phyloP scores from a whole-genome alignment of 495 filamentous ascomycete species.

The Viridothelium virens region DNA sequence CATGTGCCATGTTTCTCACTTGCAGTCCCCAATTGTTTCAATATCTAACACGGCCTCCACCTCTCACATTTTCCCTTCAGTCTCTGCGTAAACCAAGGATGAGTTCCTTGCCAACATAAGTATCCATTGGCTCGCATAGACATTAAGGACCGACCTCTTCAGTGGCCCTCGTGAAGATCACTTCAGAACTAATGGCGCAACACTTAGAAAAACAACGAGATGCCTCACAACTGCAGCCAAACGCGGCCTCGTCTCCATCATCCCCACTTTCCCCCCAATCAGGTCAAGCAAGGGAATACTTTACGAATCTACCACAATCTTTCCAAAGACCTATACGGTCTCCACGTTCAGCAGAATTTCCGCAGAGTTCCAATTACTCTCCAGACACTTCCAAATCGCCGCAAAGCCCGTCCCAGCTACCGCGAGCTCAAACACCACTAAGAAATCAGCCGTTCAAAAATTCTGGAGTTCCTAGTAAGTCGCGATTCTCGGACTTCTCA shows the following conservation, averaged over 20 bases:
- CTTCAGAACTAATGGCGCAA: neutral
- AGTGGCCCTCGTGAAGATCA: neutral
- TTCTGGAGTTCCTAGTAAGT: neutral
- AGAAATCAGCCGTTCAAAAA: neutral
- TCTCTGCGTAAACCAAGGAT: neutral
- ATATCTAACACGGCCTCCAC: neutral
- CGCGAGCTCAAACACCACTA: neutral
- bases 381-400: neutral
- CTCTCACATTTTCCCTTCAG: neutral
- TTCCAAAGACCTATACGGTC: neutral
- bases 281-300: neutral
- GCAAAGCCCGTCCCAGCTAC: neutral
- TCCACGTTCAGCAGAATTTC: neutral
- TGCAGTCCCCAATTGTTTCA: neutral
- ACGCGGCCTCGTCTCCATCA: neutral
- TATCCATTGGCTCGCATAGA: neutral
- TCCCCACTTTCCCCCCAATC: neutral
- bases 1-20: neutral
- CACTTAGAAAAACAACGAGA: neutral
- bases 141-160: conserved; percentile 6
- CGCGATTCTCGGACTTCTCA: conserved; percentile 1
- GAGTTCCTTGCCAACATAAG: neutral
- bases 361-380: neutral
- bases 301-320: neutral
- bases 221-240: neutral